Conservation (phyloP, 768 basidiomycete genomes). For the Mycena venus region DNA sequence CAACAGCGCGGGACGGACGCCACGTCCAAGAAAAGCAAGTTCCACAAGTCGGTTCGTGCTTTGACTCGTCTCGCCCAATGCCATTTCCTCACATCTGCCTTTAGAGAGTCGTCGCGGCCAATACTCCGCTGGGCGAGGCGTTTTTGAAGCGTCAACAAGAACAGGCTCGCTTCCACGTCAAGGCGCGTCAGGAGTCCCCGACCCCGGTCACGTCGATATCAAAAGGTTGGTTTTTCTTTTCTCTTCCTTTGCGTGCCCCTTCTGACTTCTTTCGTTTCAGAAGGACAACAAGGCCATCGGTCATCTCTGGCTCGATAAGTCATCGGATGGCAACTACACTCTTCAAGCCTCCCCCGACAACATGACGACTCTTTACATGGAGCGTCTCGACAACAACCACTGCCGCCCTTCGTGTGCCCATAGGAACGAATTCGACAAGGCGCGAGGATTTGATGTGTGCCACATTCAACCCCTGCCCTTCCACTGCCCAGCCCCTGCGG, state of each 20-base stretch:
- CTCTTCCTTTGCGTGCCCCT: not conserved
- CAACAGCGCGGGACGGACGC: not conserved
- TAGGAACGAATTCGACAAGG: constrained; percentile 54
- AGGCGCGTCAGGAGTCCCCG: not conserved
- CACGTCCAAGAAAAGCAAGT: constrained; percentile 6
- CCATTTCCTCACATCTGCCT: not conserved
- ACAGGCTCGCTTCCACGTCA: constrained; percentile 14
- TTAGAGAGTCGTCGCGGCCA: constrained; percentile 2
- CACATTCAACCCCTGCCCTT: constrained; percentile 70
- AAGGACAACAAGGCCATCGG: constrained; percentile 53
- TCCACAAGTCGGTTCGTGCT: constrained; percentile 23
- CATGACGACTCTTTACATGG: constrained; percentile 59
- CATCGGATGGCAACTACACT: constrained; percentile 47
- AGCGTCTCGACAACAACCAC: constrained; percentile 38
- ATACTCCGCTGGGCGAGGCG: not conserved
- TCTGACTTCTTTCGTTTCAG: not conserved
- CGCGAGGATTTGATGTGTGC: too few relatives aligned
- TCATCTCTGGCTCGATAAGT: constrained; percentile 45
- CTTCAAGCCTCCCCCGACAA: constrained; percentile 65
- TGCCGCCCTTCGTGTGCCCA: constrained; percentile 61
- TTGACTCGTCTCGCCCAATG: constrained; percentile 13
- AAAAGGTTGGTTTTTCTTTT: not conserved
- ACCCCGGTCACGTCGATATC: constrained; percentile 2
- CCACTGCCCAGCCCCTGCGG: constrained; percentile 61
- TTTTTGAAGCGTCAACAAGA: constrained; percentile 18